Base-by-base conservation (phyloP, 1,284 basidiomycete species). In the Rhodotorula sp. region DNA sequence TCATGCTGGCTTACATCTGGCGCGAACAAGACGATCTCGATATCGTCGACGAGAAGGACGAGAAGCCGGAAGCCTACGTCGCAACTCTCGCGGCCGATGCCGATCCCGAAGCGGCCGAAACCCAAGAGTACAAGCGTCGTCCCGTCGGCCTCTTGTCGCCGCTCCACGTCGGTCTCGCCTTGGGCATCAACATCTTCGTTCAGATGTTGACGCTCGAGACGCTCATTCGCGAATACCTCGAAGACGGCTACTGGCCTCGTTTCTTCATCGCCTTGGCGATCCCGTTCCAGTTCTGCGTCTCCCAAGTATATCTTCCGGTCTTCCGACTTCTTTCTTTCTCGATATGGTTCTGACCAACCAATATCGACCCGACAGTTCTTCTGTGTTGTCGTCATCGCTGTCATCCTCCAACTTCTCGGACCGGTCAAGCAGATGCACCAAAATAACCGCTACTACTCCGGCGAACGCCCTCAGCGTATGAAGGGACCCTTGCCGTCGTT, bases 241-340 rank as follows among this genome's bases (percentile, higher is more conserved):
- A 91, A 51, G 92, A 93, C 79, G 84, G 86, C 58, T 83, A 84
- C 67, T 87, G 84, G 79, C 80, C 73, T 16, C 88, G 91, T 46
- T 89, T 93, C 76, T 84, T 86, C 0, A 84, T 93, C 31, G 78
- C 89, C 34, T 84, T 83, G 26, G 86, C 88, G 0, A 80, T 86
- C 1, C 91, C 91, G 0, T 86, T 90, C 78, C 84, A 92, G 12
- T 87, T 90, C 76, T 88, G 89, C 68, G 86, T 92, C 48, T 67
- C 70, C 46, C 62, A 67, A 57, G 66, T 67, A 39, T 29, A 51
- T 26, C 18, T 47, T 34, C 14, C 7, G 21, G 52, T 29, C 26
- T 26, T 47, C 34, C 34, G 26, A 12, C 3, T 20, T 43, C 20
- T 34, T 39, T 5, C 2, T 20, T 8, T n/a, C 2, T 87, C 89